Conservation (phyloP, 208 protist species). For the Acanthamoeba castellanii region DNA sequence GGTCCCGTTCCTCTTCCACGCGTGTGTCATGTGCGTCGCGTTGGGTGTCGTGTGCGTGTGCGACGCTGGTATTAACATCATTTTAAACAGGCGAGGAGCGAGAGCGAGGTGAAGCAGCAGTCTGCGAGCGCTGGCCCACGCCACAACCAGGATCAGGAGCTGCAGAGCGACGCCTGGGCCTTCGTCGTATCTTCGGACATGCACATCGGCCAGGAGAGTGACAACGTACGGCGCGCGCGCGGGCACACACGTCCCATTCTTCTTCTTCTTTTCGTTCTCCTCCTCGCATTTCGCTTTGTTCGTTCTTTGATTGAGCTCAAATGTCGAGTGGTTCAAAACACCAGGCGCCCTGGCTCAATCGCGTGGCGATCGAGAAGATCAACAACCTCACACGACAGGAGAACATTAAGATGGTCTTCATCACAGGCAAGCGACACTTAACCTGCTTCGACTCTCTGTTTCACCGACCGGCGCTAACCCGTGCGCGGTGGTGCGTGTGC, state of each 20-base stretch:
- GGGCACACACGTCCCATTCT: too few relatives aligned
- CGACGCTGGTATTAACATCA: not conserved
- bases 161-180: not conserved
- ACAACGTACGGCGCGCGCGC: not conserved
- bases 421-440: not conserved
- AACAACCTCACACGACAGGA: not conserved
- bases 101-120: not conserved
- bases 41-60: too few relatives aligned
- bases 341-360: slow-evolving; percentile 27
- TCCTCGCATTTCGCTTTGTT: too few relatives aligned
- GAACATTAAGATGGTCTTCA: slow-evolving; percentile 38
- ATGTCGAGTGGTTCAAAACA: not conserved
- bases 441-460: not conserved
- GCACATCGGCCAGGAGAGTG: slow-evolving; percentile 16
- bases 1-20: too few relatives aligned
- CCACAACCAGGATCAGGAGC: not conserved
- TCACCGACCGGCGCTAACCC: not conserved
- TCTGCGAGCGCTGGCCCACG: too few relatives aligned
- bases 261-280: too few relatives aligned
- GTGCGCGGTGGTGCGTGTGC: not conserved
- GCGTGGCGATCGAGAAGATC: slow-evolving; percentile 10
- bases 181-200: slow-evolving; percentile 10
- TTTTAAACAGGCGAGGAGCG: not conserved
- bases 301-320: too few relatives aligned
- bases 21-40: too few relatives aligned